These are phyloP conservation scores for Parietichytrium sp. DNA, from an alignment of 108 stramenopile genomes.

Conservation along the genomic window DNA sequence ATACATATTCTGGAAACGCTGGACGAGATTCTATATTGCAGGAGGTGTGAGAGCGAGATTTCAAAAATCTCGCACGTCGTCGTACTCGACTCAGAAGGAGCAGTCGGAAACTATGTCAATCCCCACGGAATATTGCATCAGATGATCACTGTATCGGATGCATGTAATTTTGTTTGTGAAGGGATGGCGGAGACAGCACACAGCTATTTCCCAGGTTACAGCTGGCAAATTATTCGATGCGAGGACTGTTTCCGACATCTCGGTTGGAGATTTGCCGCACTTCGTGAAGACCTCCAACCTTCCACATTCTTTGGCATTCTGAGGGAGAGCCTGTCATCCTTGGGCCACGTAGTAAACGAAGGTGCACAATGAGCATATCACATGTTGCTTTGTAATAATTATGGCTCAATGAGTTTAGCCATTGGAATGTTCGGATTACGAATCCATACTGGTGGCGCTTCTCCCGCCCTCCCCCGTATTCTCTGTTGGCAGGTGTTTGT, in stretches of 20 bases:
- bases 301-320: slow-evolving; percentile 13
- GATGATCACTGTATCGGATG: neutral
- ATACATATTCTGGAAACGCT: neutral
- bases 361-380: too few species aligned
- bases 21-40: neutral
- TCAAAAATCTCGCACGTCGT: neutral
- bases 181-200: neutral
- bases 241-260: neutral
- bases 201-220: slow-evolving; percentile 25
- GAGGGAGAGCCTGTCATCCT: neutral
- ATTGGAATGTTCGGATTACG: too few species aligned
- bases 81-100: neutral
- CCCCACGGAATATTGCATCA: neutral
- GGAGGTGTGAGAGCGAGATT: neutral
- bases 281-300: neutral
- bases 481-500: too few species aligned
- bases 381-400: too few species aligned
- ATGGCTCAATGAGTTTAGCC: too few species aligned
- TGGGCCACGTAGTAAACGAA: too few species aligned
- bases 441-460: too few species aligned
- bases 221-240: neutral
- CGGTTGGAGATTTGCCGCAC: slow-evolving; percentile 16
- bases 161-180: too few species aligned
- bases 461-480: too few species aligned
- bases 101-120: neutral